Evolutionary conservation across 495 filamentous ascomycete species (phyloP).

Genomic region (Podospora fimiseda): DNA sequence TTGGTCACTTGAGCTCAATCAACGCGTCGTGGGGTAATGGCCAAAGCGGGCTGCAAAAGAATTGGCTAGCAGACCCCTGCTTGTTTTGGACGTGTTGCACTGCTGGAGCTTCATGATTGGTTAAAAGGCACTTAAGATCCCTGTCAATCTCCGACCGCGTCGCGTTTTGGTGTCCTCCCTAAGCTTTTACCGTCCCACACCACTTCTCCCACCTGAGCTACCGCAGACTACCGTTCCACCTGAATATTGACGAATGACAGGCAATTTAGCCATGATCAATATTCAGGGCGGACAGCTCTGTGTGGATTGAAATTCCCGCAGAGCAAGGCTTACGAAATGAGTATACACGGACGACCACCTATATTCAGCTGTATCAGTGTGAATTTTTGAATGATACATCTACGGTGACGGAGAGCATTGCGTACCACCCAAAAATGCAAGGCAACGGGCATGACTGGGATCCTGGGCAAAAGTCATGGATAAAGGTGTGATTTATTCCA

Average conservation of each 20-base stretch:
- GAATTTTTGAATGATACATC: not conserved
- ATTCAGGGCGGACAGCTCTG: not conserved
- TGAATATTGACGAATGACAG: too few relatives aligned
- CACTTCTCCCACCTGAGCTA: conserved; percentile 13
- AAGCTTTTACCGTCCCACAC: not conserved
- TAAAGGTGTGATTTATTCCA: not conserved
- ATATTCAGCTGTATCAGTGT: not conserved
- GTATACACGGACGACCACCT: not conserved
- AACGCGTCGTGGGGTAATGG: conserved; percentile 24
- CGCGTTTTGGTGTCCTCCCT: not conserved
- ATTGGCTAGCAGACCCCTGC: conserved; percentile 15
- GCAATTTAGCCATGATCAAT: not conserved
- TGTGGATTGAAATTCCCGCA: not conserved
- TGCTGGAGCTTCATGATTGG: conserved; percentile 33
- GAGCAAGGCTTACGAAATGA: conserved; percentile 10
- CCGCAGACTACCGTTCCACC: not conserved
- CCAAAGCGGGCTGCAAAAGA: conserved; percentile 20
- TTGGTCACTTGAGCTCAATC: conserved; percentile 13
- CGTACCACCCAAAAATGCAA: not conserved
- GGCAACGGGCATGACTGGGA: not conserved
- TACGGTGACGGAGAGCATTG: too few relatives aligned
- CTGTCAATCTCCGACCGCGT: conserved; percentile 22
- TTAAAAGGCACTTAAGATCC: conserved; percentile 26
- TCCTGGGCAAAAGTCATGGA: too few relatives aligned
- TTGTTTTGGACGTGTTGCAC: conserved; percentile 16